phyloP scores from a whole-genome alignment of 495 filamentous ascomycete species.

The Hypomontagnella monticulosa region DNA sequence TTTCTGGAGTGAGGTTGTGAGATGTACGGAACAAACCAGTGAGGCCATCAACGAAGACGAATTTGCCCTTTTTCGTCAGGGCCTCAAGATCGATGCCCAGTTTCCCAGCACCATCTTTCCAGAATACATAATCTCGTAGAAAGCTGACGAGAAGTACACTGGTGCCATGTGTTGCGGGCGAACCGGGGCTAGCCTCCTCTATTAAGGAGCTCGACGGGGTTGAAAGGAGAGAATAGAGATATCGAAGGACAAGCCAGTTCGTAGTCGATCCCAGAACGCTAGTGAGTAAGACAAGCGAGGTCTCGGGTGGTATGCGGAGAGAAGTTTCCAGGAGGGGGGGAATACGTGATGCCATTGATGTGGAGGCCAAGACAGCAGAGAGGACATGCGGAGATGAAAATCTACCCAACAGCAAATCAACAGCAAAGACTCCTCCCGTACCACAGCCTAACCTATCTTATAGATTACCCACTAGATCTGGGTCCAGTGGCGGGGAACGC shows the following conservation, averaged over 20 bases:
- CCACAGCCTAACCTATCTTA: conserved; percentile 1
- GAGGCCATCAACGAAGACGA: conserved; percentile 80
- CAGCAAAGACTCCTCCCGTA: conserved; percentile 5
- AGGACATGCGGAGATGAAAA: conserved; percentile 1
- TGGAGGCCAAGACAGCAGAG: neutral
- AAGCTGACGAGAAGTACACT: conserved; percentile 82
- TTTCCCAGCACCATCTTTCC: conserved; percentile 70
- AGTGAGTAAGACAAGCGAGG: conserved; percentile 76
- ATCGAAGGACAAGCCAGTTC: conserved; percentile 78
- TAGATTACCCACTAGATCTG: conserved; percentile 5
- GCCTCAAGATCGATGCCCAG: conserved; percentile 77
- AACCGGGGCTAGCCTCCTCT: conserved; percentile 7
- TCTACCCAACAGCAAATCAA: neutral
- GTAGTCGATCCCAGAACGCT: conserved; percentile 74
- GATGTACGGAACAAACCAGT: conserved; percentile 54
- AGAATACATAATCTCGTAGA: conserved; percentile 79
- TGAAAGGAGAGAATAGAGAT: conserved; percentile 66
- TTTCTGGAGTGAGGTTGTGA: conserved; percentile 4
- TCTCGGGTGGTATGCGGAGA: conserved; percentile 56
- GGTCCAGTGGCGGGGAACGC: neutral
- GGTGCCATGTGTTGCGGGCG: conserved; percentile 5
- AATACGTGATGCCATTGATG: conserved; percentile 51
- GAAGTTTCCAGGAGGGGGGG: conserved; percentile 76
- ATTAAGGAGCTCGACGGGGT: conserved; percentile 6
- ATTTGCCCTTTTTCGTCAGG: conserved; percentile 62